Percentiles rank a stretch among this genome's conserved stretches.
These are phyloP conservation scores for Paratinospora sagittata DNA, from an alignment of 164 flowering plant genomes.

Conservation along the genomic window DNA sequence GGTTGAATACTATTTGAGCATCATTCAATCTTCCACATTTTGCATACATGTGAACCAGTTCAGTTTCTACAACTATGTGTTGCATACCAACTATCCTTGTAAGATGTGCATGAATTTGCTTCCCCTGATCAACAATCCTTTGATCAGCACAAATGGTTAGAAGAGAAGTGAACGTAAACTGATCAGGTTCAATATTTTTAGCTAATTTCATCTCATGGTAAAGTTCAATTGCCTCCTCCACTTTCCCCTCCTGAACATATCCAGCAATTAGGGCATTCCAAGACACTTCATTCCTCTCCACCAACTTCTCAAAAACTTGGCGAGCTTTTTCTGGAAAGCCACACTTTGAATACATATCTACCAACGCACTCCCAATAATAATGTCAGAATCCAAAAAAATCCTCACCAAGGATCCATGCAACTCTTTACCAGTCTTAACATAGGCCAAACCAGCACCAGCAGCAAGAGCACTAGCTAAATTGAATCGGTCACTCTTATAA, in stretches of 20 bases:
- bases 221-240: slow-evolving; percentile 11
- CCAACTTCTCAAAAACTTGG: slow-evolving; percentile 12
- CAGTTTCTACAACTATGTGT: slow-evolving; percentile 12
- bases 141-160: slow-evolving; percentile 8
- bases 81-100: slow-evolving; percentile 5
- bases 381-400: slow-evolving; percentile 12
- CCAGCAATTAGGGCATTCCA: slow-evolving; percentile 17
- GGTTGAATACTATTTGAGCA: slow-evolving; percentile 17
- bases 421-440: slow-evolving; percentile 8
- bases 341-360: slow-evolving; percentile 21
- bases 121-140: slow-evolving; percentile 9
- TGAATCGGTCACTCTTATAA: slow-evolving; percentile 9
- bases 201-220: slow-evolving; percentile 12
- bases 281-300: slow-evolving; percentile 15
- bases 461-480: slow-evolving; percentile 12
- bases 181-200: slow-evolving; percentile 7
- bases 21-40: slow-evolving; percentile 15
- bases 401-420: slow-evolving; percentile 14
- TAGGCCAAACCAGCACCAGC: slow-evolving; percentile 9
- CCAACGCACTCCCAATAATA: slow-evolving; percentile 17
- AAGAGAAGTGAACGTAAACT: slow-evolving; percentile 12
- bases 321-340: slow-evolving; percentile 12
- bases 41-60: slow-evolving; percentile 18
- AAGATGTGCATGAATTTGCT: slow-evolving; percentile 17
- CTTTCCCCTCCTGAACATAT: slow-evolving; percentile 12